Base-by-base conservation (phyloP, 2,329 filamentous ascomycete genomes). In the Sphaerulina musiva region DNA sequence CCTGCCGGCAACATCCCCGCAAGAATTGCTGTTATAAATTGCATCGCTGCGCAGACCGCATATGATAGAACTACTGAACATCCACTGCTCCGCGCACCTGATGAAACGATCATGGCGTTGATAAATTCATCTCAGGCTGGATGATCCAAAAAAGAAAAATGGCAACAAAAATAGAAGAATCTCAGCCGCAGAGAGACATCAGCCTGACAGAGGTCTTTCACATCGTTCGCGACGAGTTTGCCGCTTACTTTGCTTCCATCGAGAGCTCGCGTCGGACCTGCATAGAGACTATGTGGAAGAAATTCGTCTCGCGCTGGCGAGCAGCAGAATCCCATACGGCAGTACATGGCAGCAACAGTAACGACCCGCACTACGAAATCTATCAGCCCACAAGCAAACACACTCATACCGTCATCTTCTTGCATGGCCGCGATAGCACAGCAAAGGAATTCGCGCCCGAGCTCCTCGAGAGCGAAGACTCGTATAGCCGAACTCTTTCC, bases 401-500 rank as follows among this genome's bases (percentile, higher is more conserved):
- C 51, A 74, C 70, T 0, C 72, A 78, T 46, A 78, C 74, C 0
- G 55, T 77, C 40, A 74, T 79, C 38, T 68, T 76, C 40, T 70
- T 78, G 9, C 75, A 78, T 47, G 75, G 74, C 5, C 66, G 73
- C 38, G 72, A 73, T 56, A 76, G 72, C 57, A 65, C 59, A 2
- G 68, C 65, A n/a, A 17, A 58, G 1, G 69, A 74, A 29, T 77
- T 76, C 48, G 68, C 70, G 0, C 48, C 43, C 9, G 72, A 77
- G 48, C 61, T 78, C 43, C 73, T 77, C 59, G 68, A 69, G 51
- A 65, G 62, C 39, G 59, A 68, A 51, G 61, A 60, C 12, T 64
- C 62, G 11, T 58, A 64, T 39, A 55, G 49, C 26, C 53, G 64
- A 40, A 67, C 65, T 5, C 62, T 74, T 4, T 62, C 58, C 9